Evolutionary conservation across 768 basidiomycete species (phyloP).

Genomic region (Daedaleopsis nitida): DNA sequence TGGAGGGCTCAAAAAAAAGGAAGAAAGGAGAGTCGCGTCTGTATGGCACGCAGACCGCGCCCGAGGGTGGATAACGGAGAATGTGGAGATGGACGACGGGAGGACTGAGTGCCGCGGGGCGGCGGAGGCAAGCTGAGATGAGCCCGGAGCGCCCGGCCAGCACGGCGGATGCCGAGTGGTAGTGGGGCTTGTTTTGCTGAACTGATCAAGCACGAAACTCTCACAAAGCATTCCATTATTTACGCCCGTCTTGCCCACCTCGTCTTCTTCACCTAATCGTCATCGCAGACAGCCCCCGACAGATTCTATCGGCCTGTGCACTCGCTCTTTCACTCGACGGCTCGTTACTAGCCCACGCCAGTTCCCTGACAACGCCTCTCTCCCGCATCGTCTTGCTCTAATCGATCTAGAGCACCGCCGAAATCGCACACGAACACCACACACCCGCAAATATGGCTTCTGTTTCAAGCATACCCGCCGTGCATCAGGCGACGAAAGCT

Average conservation of each 20-base stretch:
- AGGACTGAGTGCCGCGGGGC: not conserved
- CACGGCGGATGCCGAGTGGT: conserved; percentile 1
- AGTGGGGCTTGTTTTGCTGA: conserved; percentile 11
- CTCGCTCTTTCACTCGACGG: conserved; percentile 12
- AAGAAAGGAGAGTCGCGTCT: not conserved
- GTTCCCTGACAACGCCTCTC: not conserved
- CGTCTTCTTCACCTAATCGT: conserved; percentile 15
- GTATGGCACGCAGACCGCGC: not conserved
- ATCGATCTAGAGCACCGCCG: conserved; percentile 9
- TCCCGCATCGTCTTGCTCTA: not conserved
- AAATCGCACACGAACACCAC: not conserved
- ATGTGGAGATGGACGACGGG: not conserved
- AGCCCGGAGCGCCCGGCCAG: not conserved
- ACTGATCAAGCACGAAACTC: conserved; percentile 15
- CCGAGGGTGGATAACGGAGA: not conserved
- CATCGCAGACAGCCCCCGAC: not conserved
- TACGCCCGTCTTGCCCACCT: conserved; percentile 6
- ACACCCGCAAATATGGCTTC: conserved; percentile 17
- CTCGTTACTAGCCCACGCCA: conserved; percentile 6
- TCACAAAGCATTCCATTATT: conserved; percentile 17
- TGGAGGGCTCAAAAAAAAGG: not conserved
- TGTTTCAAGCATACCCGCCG: conserved; percentile 59
- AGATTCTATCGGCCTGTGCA: not conserved
- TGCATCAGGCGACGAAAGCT: conserved; percentile 78
- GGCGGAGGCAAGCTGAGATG: not conserved